These are phyloP conservation scores for Lycium barbarum DNA, from an alignment of 257 asterid genomes.

Conservation along the genomic window DNA sequence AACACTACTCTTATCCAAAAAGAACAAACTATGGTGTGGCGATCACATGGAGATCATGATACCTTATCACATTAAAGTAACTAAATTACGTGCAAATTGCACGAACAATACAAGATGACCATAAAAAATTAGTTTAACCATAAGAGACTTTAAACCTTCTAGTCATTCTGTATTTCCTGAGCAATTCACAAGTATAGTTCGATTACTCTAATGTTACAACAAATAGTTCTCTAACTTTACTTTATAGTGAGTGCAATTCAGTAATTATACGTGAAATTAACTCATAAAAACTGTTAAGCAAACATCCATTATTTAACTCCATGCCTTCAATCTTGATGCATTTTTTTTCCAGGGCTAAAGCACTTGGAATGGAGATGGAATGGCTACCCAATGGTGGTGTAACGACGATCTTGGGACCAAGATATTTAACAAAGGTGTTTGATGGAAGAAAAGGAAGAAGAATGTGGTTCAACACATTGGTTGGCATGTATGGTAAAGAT, in stretches of 20 bases:
- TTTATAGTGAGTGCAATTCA: neutral
- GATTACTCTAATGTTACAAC: neutral
- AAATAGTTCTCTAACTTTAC: neutral
- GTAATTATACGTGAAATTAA: neutral
- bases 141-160: neutral
- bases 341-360: conserved; percentile 55
- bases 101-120: no score
- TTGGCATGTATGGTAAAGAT: conserved; percentile 89
- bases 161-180: neutral
- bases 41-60: no score
- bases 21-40: neutral
- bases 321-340: neutral
- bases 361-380: conserved; percentile 78
- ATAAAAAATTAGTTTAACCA: no score
- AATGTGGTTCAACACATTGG: conserved; percentile 89
- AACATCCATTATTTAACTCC: no score
- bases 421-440: conserved; percentile 67
- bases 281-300: no score
- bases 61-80: no score
- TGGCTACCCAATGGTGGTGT: conserved; percentile 77
- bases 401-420: conserved; percentile 66
- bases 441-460: conserved; percentile 76
- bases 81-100: no score
- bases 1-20: neutral
- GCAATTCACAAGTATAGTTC: neutral